Evolutionary conservation across 257 asterid genomes (phyloP).

Genomic region (Solanum paucissectum): DNA sequence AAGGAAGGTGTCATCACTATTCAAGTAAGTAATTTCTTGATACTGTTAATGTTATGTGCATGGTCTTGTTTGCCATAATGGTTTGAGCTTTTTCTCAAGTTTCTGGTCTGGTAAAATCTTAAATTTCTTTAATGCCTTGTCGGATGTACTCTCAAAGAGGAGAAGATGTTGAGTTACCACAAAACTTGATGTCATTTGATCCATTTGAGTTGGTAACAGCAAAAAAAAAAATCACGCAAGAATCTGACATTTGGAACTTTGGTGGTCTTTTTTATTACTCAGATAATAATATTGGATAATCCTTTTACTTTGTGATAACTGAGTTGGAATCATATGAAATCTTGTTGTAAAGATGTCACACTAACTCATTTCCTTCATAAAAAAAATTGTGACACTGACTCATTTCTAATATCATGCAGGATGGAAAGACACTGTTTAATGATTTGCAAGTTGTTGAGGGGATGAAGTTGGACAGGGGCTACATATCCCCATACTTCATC

Average conservation of each 20-base stretch:
- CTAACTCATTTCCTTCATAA: background rate
- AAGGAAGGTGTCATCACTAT: conserved; percentile 65
- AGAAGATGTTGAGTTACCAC: background rate
- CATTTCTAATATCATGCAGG: conserved; percentile 14
- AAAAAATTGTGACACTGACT: background rate
- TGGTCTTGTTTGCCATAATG: background rate
- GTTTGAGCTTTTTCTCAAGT: background rate
- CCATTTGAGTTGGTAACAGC: background rate
- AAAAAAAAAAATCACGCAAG: background rate
- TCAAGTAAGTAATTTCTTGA: conserved; percentile 25
- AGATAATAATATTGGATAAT: background rate
- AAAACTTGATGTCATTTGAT: background rate
- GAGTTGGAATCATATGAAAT: background rate
- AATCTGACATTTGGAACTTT: background rate
- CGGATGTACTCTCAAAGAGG: background rate
- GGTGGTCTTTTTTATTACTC: background rate
- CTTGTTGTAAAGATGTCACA: background rate
- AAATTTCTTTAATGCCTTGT: background rate
- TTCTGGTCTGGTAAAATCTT: background rate
- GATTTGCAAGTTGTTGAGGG: conserved; percentile 60
- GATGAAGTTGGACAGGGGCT: conserved; percentile 55
- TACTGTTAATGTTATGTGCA: background rate
- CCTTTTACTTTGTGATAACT: background rate
- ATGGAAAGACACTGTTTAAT: conserved; percentile 41
- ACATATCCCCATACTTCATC: conserved; percentile 49